phyloP scores from a whole-genome alignment of 2,329 filamentous ascomycete genomes.

The Ophiostoma fasciatum region DNA sequence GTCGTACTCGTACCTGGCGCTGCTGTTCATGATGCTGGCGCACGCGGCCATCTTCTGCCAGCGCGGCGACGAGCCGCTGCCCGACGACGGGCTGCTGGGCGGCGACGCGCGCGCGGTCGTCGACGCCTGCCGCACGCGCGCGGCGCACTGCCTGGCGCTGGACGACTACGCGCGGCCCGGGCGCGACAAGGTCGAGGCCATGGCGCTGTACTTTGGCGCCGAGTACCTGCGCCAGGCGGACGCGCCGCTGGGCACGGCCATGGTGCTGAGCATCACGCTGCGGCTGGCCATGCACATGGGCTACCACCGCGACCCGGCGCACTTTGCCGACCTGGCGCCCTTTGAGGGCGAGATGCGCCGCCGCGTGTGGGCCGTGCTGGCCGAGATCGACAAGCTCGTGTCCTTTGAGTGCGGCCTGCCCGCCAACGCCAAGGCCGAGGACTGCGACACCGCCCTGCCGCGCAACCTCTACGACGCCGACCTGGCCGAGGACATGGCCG shows the following conservation, averaged over 20 bases:
- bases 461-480: slow-evolving; percentile 34
- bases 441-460: slow-evolving; percentile 30
- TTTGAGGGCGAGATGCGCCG: slow-evolving; percentile 38
- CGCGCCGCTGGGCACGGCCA: slow-evolving; percentile 14
- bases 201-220: slow-evolving; percentile 16
- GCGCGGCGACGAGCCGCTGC: slow-evolving; percentile 12
- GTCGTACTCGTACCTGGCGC: slow-evolving; percentile 15
- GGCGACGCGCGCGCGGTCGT: slow-evolving; percentile 12
- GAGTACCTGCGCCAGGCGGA: slow-evolving; percentile 16
- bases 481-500: slow-evolving; percentile 30
- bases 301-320: slow-evolving; percentile 32
- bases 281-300: slow-evolving; percentile 21
- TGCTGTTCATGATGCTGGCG: slow-evolving; percentile 18
- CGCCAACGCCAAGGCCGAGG: slow-evolving; percentile 29
- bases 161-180: slow-evolving; percentile 18
- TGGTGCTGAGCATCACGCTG: slow-evolving; percentile 15
- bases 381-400: slow-evolving; percentile 31
- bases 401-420: slow-evolving; percentile 39
- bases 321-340: slow-evolving; percentile 25
- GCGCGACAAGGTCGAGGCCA: slow-evolving; percentile 15
- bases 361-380: slow-evolving; percentile 30
- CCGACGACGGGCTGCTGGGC: slow-evolving; percentile 10
- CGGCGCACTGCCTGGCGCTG: slow-evolving; percentile 18
- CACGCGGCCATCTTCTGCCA: slow-evolving; percentile 16
- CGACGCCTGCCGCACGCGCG: slow-evolving; percentile 13